Evolutionary conservation across 2,329 filamentous ascomycete genomes (phyloP).

Genomic region (Drechmeria coniospora): DNA sequence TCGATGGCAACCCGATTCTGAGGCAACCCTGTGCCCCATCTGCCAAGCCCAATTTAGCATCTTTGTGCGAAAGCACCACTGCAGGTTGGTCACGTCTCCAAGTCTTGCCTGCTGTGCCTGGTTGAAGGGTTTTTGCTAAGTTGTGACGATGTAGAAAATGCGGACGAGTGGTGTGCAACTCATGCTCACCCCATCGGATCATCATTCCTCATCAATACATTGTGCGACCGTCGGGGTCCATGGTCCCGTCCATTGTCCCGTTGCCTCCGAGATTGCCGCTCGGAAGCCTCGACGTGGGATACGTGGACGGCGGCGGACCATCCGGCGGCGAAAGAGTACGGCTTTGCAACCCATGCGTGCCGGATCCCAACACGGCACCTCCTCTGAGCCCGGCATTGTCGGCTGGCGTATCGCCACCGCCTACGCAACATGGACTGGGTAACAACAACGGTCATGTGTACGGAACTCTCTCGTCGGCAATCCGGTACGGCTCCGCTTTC

Average conservation of each 20-base stretch:
- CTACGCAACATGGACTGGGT: constrained; percentile 28
- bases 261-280: constrained; percentile 19
- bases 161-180: constrained; percentile 76
- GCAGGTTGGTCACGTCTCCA: constrained; percentile 41
- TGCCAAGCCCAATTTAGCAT: constrained; percentile 68
- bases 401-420: constrained; percentile 14
- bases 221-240: constrained; percentile 51
- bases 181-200: constrained; percentile 86
- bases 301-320: constrained; percentile 27
- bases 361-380: constrained; percentile 43
- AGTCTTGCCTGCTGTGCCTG: too few species aligned
- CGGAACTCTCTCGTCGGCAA: constrained; percentile 12
- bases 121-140: too few species aligned
- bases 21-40: constrained; percentile 72
- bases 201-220: constrained; percentile 91
- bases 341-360: constrained; percentile 47
- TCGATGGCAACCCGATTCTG: constrained; percentile 76
- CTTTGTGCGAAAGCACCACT: constrained; percentile 84
- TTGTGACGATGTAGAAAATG: constrained; percentile 82
- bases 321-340: constrained; percentile 42
- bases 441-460: constrained; percentile 24
- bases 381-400: constrained; percentile 27
- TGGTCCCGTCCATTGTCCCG: too few species aligned
- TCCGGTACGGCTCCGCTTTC: constrained; percentile 22
- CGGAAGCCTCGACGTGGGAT: constrained; percentile 22